Conservation (phyloP, 2,329 filamentous ascomycete genomes). For the Diaporthe longicolla region DNA sequence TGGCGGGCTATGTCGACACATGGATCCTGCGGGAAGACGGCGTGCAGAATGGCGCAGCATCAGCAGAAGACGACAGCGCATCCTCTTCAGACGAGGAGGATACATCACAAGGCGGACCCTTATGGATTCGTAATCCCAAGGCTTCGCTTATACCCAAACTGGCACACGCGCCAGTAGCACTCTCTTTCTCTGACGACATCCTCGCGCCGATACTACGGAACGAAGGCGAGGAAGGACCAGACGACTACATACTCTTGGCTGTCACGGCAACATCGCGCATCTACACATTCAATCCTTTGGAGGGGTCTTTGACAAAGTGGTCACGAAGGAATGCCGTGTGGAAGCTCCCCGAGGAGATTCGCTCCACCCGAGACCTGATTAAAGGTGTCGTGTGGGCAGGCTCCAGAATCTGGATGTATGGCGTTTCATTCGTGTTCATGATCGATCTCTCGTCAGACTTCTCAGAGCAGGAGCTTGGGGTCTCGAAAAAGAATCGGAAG, state of each 20-base stretch:
- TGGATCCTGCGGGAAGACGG: slow-evolving; percentile 79
- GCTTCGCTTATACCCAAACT: slow-evolving; percentile 79
- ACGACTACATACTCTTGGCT: slow-evolving; percentile 49
- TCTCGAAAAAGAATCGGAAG: slow-evolving; percentile 60
- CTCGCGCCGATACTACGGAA: slow-evolving; percentile 50
- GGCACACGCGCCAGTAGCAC: slow-evolving; percentile 72
- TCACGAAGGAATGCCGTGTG: slow-evolving; percentile 85
- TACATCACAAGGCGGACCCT: slow-evolving; percentile 62
- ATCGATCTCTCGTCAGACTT: slow-evolving; percentile 85
- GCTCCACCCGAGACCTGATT: slow-evolving; percentile 80
- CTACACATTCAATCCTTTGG: slow-evolving; percentile 83
- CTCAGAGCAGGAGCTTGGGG: slow-evolving; percentile 52
- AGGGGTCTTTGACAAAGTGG: slow-evolving; percentile 86
- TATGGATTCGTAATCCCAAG: slow-evolving; percentile 83
- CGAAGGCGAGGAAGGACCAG: slow-evolving; percentile 38
- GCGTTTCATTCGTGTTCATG: slow-evolving; percentile 90
- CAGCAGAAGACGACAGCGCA: slow-evolving; percentile 53
- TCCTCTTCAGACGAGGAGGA: slow-evolving; percentile 48
- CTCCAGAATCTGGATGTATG: slow-evolving; percentile 87
- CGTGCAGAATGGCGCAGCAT: slow-evolving; percentile 46
- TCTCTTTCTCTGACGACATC: slow-evolving; percentile 75
- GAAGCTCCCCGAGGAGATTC: slow-evolving; percentile 81
- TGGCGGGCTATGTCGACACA: slow-evolving; percentile 88
- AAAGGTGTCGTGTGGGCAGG: slow-evolving; percentile 91
- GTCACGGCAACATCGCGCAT: slow-evolving; percentile 75